Percentiles rank a stretch among this genome's conserved stretches.
phyloP scores from a whole-genome alignment of 805 yeast species.

The Teunomyces barrocoloradensis region DNA sequence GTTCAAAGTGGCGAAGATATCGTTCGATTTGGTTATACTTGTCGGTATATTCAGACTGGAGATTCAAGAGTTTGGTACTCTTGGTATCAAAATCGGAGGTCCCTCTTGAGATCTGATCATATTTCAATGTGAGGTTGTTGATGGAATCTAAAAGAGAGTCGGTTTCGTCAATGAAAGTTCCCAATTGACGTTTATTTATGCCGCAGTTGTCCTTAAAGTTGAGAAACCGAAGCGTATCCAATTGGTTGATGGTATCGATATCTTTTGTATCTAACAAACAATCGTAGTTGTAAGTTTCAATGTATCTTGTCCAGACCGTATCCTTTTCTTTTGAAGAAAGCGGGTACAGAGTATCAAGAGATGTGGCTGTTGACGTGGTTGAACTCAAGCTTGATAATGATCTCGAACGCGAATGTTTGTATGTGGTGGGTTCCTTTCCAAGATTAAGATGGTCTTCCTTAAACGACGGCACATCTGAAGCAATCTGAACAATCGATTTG shows the following conservation, averaged over 20 bases:
- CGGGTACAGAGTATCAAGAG: slow-evolving; percentile 23
- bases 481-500: slow-evolving; percentile 65
- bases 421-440: slow-evolving; percentile 8
- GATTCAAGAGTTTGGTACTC: slow-evolving; percentile 49
- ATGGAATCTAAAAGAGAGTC: slow-evolving; percentile 44
- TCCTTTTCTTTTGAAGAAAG: slow-evolving; percentile 37
- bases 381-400: not conserved
- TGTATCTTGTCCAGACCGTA: slow-evolving; percentile 26
- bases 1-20: slow-evolving; percentile 61
- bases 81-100: slow-evolving; percentile 62
- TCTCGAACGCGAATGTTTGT: not conserved
- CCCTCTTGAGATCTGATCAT: slow-evolving; percentile 57
- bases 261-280: slow-evolving; percentile 39
- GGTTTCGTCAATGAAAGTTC: slow-evolving; percentile 44
- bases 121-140: slow-evolving; percentile 46
- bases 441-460: slow-evolving; percentile 24
- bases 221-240: slow-evolving; percentile 21
- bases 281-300: slow-evolving; percentile 42
- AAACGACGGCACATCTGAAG: slow-evolving; percentile 47
- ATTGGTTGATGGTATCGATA: slow-evolving; percentile 37
- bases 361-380: slow-evolving; percentile 6
- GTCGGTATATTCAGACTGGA: slow-evolving; percentile 40
- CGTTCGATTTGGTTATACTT: slow-evolving; percentile 45
- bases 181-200: slow-evolving; percentile 19
- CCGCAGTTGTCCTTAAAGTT: slow-evolving; percentile 36